phyloP scores from a whole-genome alignment of 371 early-diverging fungal genomes.

The Zopfochytrium polystomum region DNA sequence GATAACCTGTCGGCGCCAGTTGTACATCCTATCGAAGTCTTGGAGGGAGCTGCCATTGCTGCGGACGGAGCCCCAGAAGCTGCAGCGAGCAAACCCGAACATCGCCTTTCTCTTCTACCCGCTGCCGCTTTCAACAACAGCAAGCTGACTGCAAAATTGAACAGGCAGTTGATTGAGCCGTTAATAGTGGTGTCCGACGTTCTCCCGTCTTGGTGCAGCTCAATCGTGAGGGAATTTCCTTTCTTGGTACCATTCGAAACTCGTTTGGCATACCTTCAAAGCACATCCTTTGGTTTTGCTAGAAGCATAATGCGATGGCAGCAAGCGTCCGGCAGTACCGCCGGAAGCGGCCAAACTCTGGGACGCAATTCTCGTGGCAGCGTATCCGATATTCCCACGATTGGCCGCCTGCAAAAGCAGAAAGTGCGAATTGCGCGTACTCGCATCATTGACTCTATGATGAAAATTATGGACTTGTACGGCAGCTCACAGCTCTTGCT shows the following conservation, averaged over 20 bases:
- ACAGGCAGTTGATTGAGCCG: constrained; percentile 81
- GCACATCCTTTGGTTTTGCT: constrained; percentile 81
- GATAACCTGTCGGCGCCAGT: constrained; percentile 9
- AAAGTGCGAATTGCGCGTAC: constrained; percentile 80
- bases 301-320: constrained; percentile 62
- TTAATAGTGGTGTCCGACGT: constrained; percentile 79
- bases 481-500: constrained; percentile 50
- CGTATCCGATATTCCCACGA: constrained; percentile 23
- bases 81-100: neutral
- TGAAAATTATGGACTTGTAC: constrained; percentile 76
- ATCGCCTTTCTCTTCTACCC: constrained; percentile 30
- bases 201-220: constrained; percentile 74
- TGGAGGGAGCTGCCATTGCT: constrained; percentile 31
- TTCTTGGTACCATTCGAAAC: constrained; percentile 85
- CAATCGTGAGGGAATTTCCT: constrained; percentile 63
- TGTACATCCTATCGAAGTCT: constrained; percentile 5
- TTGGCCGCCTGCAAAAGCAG: constrained; percentile 75
- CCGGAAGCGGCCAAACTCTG: neutral
- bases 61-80: constrained; percentile 19
- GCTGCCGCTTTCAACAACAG: constrained; percentile 67
- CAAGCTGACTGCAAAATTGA: constrained; percentile 78
- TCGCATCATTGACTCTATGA: constrained; percentile 74
- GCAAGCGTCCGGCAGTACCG: constrained; percentile 7
- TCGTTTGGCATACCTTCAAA: constrained; percentile 72
- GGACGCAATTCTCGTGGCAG: constrained; percentile 5